These are phyloP conservation scores for Lyophyllum atratum DNA, from an alignment of 768 basidiomycete species.

Conservation along the genomic window DNA sequence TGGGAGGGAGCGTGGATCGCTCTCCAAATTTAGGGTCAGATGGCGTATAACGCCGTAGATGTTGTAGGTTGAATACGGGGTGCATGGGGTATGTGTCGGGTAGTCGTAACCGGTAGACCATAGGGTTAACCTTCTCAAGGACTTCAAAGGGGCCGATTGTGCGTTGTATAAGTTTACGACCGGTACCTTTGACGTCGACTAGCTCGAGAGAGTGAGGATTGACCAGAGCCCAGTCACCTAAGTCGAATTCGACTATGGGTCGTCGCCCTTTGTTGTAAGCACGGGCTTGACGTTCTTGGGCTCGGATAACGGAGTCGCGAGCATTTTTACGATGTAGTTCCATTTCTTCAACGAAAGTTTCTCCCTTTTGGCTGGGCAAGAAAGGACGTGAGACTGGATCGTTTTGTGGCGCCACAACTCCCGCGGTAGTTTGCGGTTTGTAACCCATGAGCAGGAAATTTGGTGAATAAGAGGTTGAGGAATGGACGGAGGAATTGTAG, in stretches of 20 bases:
- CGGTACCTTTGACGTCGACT: constrained; percentile 19
- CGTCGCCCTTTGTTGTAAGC: neutral
- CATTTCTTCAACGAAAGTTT: neutral
- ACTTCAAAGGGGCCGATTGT: constrained; percentile 27
- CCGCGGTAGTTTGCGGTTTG: constrained; percentile 13
- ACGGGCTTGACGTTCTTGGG: neutral
- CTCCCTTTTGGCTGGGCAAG: neutral
- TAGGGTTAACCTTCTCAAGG: constrained; percentile 20
- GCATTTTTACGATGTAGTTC: neutral
- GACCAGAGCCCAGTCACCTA: constrained; percentile 10
- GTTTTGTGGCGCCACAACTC: neutral
- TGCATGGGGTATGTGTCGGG: constrained; percentile 27
- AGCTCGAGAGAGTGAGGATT: constrained; percentile 28
- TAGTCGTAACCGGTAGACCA: constrained; percentile 23
- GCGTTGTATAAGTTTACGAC: constrained; percentile 24
- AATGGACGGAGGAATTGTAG: constrained; percentile 29
- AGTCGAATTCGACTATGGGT: constrained; percentile 8
- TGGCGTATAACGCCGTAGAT: neutral
- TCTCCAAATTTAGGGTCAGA: neutral
- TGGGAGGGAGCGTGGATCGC: neutral
- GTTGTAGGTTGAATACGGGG: constrained; percentile 16
- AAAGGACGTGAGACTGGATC: neutral
- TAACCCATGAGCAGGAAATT: constrained; percentile 31
- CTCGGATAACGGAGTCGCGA: neutral
- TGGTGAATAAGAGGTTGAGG: constrained; percentile 25